Percentiles rank a stretch among this genome's conserved stretches.
Conservation (phyloP, 2,329 filamentous ascomycete genomes). For the Penicillium sclerotiorum region DNA sequence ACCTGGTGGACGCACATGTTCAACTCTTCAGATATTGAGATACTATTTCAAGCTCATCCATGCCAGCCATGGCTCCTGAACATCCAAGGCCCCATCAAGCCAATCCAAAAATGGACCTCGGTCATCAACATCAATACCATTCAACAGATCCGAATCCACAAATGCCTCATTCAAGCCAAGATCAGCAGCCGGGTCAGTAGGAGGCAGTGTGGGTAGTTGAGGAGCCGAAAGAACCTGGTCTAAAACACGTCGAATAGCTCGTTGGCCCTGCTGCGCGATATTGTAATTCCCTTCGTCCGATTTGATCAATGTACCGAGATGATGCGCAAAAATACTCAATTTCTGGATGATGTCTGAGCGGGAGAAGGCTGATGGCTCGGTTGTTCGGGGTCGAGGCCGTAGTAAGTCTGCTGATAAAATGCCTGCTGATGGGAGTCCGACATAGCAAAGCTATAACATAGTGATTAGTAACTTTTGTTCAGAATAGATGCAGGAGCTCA, state of each 20-base stretch:
- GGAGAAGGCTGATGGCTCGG: conserved; percentile 11
- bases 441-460: conserved; percentile 14
- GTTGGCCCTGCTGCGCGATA: conserved; percentile 27
- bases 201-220: not conserved
- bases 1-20: too few species aligned
- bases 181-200: not conserved
- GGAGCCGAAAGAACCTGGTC: conserved; percentile 20
- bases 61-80: conserved; percentile 8
- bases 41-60: conserved; percentile 11
- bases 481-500: too few species aligned
- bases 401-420: conserved; percentile 33
- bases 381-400: conserved; percentile 11
- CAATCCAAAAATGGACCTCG: conserved; percentile 8
- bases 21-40: too few species aligned
- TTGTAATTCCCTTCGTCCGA: conserved; percentile 28
- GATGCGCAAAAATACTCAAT: conserved; percentile 29
- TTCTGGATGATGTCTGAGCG: conserved; percentile 34
- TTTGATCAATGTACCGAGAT: conserved; percentile 24
- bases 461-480: not conserved
- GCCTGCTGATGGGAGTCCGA: conserved; percentile 30
- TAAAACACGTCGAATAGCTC: conserved; percentile 25
- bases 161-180: not conserved
- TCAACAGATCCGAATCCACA: not conserved
- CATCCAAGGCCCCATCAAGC: conserved; percentile 9
- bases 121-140: conserved; percentile 9